Conservation (phyloP, 1,284 basidiomycete genomes). For the Singerocomus inundabilis region DNA sequence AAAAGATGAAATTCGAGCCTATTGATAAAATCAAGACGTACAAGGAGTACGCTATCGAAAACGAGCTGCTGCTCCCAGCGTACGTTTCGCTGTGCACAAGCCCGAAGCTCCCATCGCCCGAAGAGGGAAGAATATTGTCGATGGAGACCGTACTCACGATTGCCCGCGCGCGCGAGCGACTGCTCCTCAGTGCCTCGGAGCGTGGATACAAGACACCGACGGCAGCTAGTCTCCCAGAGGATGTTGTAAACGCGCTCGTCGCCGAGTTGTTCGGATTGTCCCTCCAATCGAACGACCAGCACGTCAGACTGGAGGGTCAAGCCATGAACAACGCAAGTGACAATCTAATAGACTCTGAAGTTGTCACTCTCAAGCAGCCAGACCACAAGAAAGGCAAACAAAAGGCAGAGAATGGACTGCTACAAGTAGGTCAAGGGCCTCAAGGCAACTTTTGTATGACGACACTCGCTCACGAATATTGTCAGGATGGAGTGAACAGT, state of each 20-base stretch:
- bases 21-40: conserved; percentile 58
- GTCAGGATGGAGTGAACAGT: conserved; percentile 5
- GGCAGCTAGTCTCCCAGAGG: conserved; percentile 33
- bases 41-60: conserved; percentile 50
- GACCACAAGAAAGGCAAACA: not conserved
- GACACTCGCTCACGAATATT: not conserved
- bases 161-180: conserved; percentile 56
- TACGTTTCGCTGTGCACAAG: conserved; percentile 58
- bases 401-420: no score
- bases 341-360: fast-evolving
- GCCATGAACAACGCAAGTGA: not conserved
- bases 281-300: not conserved
- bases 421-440: conserved; percentile 4
- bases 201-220: conserved; percentile 43
- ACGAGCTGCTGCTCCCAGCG: conserved; percentile 50
- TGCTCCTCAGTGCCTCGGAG: conserved; percentile 40
- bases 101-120: conserved; percentile 50
- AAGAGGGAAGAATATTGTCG: conserved; percentile 56
- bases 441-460: not conserved
- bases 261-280: conserved; percentile 34
- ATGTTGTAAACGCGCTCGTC: conserved; percentile 37
- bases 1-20: conserved; percentile 55
- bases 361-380: conserved; percentile 1
- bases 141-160: conserved; percentile 59
- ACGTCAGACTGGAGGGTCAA: conserved; percentile 8